Percentiles rank a stretch among this genome's conserved stretches.
Evolutionary conservation across 202 grass and related monocot genomes (phyloP).

Genomic region (Eragrostis tef): DNA sequence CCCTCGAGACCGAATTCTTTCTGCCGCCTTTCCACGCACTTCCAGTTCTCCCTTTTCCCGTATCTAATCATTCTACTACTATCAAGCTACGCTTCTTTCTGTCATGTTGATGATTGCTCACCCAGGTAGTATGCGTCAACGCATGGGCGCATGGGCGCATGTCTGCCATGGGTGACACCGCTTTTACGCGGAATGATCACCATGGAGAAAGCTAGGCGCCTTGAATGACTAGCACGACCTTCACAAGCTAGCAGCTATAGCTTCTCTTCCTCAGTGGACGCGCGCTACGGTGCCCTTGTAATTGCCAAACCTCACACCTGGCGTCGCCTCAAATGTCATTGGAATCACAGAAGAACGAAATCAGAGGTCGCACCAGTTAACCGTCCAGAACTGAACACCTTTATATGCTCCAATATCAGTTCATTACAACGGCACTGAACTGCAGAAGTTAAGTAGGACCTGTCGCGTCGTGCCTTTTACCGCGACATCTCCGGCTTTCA

Average conservation of each 20-base stretch:
- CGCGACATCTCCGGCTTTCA: background rate
- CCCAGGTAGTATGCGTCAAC: background rate
- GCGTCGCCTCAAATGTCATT: slow-evolving; percentile 2
- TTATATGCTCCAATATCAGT: too few relatives aligned
- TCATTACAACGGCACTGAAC: background rate
- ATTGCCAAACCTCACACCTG: background rate
- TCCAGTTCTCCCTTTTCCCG: background rate
- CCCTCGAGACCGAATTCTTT: background rate
- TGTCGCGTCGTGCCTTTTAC: background rate
- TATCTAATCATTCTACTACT: background rate
- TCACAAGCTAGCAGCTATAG: background rate
- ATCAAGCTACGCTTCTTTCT: background rate
- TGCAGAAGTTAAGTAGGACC: background rate
- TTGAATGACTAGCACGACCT: slow-evolving; percentile 1
- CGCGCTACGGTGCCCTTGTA: background rate
- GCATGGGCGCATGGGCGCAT: slow-evolving; percentile 14
- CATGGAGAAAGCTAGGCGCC: background rate
- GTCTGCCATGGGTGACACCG: slow-evolving; percentile 19
- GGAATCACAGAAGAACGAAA: background rate
- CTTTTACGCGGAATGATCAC: slow-evolving; percentile 33
- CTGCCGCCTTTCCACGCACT: background rate
- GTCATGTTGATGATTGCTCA: slow-evolving; percentile 9
- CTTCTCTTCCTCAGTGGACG: background rate
- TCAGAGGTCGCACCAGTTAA: background rate
- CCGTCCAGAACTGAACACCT: background rate